phyloP scores from a whole-genome alignment of 805 yeast genomes.

The Metschnikowia corniflorae region DNA sequence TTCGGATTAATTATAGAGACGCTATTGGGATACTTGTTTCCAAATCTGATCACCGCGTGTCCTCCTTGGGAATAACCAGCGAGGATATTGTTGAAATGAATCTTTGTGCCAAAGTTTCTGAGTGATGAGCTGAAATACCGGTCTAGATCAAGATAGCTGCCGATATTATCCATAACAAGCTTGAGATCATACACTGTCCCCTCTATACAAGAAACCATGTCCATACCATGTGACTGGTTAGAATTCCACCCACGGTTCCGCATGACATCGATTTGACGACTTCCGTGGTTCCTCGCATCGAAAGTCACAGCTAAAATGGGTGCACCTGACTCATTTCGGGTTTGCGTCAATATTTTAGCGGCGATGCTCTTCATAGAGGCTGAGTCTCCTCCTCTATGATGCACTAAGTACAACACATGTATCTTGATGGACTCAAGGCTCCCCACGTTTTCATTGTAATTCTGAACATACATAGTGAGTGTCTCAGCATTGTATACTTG shows the following conservation, averaged over 20 bases:
- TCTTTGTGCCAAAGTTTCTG: conserved; percentile 18
- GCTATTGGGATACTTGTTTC: conserved; percentile 32
- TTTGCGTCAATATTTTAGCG: conserved; percentile 29
- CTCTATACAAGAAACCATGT: conserved; percentile 47
- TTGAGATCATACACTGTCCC: conserved; percentile 45
- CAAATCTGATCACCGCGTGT: conserved; percentile 49
- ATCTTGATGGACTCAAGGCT: conserved; percentile 25
- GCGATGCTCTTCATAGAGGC: conserved; percentile 40
- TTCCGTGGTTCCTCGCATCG: conserved; percentile 58
- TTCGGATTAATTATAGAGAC: conserved; percentile 46
- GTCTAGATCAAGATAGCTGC: conserved; percentile 36
- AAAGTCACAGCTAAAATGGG: conserved; percentile 48
- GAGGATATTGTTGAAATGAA: conserved; percentile 36
- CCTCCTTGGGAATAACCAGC: conserved; percentile 58
- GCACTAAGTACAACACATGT: conserved; percentile 43
- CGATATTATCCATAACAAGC: conserved; percentile 43
- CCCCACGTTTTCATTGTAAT: conserved; percentile 10
- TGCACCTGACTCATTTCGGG: conserved; percentile 15
- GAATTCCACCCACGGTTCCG: conserved; percentile 44
- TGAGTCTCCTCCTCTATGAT: conserved; percentile 43
- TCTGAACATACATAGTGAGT: conserved; percentile 25
- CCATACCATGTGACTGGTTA: conserved; percentile 48
- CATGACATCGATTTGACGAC: conserved; percentile 32
- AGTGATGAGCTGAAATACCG: conserved; percentile 17
- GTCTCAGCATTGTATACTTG: conserved; percentile 40